Conservation (phyloP, 2,329 filamentous ascomycete species). For the Aspergillus persii region DNA sequence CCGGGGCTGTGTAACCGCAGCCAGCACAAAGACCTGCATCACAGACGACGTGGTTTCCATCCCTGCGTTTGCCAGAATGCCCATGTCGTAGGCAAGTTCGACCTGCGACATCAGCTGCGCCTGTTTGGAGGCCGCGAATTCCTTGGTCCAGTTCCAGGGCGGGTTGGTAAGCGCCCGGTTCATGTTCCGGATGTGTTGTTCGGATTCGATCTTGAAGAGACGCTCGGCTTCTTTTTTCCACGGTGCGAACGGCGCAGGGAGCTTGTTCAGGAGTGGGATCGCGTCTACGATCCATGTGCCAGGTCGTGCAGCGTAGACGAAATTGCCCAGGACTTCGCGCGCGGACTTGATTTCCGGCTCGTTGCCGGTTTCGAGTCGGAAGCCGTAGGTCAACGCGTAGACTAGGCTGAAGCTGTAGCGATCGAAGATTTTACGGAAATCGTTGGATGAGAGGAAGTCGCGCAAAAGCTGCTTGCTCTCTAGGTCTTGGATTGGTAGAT, state of each 20-base stretch:
- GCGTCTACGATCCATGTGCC: conserved; percentile 45
- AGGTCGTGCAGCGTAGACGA: conserved; percentile 47
- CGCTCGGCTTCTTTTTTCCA: conserved; percentile 35
- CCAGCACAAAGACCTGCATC: conserved; percentile 47
- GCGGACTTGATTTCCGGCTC: conserved; percentile 47
- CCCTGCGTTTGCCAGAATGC: conserved; percentile 48
- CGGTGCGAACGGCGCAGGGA: conserved; percentile 36
- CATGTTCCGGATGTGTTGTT: conserved; percentile 21
- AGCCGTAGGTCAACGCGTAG: conserved; percentile 52
- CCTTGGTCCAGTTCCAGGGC: conserved; percentile 29
- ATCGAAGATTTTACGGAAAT: conserved; percentile 48
- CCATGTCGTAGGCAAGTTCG: conserved; percentile 47
- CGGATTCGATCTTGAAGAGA: conserved; percentile 17
- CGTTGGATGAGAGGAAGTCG: conserved; percentile 39
- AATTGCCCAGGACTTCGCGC: conserved; percentile 46
- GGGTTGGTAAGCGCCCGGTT: conserved; percentile 5
- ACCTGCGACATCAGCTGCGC: conserved; percentile 42
- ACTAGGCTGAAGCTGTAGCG: conserved; percentile 51
- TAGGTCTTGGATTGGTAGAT: conserved; percentile 45
- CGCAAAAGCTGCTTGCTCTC: conserved; percentile 47
- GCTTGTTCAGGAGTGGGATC: conserved; percentile 42
- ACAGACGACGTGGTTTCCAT: conserved; percentile 49
- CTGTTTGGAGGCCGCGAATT: conserved; percentile 29
- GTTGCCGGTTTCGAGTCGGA: conserved; percentile 42
- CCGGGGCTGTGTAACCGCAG: conserved; percentile 45